These are phyloP conservation scores for Haberlea rhodopensis DNA, from an alignment of 257 asterid species.

Conservation along the genomic window DNA sequence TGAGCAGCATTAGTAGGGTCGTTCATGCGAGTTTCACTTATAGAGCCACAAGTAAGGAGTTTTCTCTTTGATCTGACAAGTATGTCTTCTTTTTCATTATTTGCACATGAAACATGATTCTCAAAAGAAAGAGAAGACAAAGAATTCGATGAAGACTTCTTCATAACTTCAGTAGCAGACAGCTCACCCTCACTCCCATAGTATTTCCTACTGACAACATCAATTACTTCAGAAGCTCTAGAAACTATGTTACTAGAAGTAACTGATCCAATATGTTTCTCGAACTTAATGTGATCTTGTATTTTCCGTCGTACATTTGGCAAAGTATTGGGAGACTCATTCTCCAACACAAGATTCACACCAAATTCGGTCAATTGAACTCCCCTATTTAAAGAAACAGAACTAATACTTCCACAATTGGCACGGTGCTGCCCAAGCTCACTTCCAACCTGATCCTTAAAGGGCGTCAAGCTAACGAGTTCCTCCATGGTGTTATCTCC, in stretches of 20 bases:
- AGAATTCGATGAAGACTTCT: conserved; percentile 23
- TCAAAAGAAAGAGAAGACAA: conserved; percentile 22
- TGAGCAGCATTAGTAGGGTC: conserved; percentile 23
- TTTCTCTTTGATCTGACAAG: conserved; percentile 31
- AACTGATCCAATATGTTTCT: conserved; percentile 14
- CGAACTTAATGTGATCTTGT: conserved; percentile 20
- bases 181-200: conserved; percentile 18
- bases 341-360: conserved; percentile 3
- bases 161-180: conserved; percentile 21
- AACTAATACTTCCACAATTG: conserved; percentile 19
- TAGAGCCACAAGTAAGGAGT: conserved; percentile 22
- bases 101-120: conserved; percentile 16
- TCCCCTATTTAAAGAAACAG: conserved; percentile 21
- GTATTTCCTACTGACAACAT: conserved; percentile 20
- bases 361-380: conserved; percentile 4
- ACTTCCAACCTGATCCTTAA: conserved; percentile 18
- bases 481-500: conserved; percentile 21
- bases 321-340: conserved; percentile 5
- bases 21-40: conserved; percentile 23
- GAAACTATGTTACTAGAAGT: conserved; percentile 2
- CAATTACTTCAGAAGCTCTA: conserved; percentile 18
- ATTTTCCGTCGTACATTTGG: conserved; percentile 12
- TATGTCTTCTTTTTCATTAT: conserved; percentile 26
- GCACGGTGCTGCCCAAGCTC: conserved; percentile 23
- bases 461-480: conserved; percentile 18